Conservation (phyloP, 352 stramenopile genomes). For the Phytophthora europaea region DNA sequence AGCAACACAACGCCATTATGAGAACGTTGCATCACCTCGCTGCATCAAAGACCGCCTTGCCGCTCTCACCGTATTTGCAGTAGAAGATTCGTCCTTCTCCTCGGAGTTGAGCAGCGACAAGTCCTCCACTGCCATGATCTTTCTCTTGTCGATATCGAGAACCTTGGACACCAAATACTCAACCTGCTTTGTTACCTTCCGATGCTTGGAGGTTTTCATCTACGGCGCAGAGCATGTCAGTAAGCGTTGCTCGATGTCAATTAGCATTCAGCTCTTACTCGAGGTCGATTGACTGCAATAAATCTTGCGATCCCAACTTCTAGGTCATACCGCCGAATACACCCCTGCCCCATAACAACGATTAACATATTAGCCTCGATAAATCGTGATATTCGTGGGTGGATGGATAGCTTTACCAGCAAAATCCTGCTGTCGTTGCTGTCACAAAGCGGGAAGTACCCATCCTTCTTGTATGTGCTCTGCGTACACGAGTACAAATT, state of each 20-base stretch:
- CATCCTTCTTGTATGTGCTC: constrained; percentile 73
- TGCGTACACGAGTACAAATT: constrained; percentile 18
- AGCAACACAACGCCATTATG: neutral
- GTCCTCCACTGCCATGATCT: constrained; percentile 69
- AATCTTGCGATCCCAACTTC: constrained; percentile 82
- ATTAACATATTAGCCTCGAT: neutral
- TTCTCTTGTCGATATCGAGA: constrained; percentile 77
- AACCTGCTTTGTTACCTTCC: constrained; percentile 72
- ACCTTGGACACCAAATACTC: constrained; percentile 73
- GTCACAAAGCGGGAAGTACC: constrained; percentile 85
- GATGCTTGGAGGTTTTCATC: constrained; percentile 59
- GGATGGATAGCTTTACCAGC: constrained; percentile 43
- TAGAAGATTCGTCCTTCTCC: constrained; percentile 57
- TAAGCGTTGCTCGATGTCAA: neutral
- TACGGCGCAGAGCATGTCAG: constrained; percentile 18
- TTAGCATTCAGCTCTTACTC: constrained; percentile 38
- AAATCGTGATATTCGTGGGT: neutral
- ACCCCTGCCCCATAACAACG: constrained; percentile 44
- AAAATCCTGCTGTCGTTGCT: constrained; percentile 55
- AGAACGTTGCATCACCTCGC: neutral
- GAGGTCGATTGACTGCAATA: constrained; percentile 69
- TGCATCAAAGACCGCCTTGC: neutral
- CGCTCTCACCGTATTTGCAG: constrained; percentile 51
- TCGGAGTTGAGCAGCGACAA: constrained; percentile 80
- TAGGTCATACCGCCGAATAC: constrained; percentile 77